Evolutionary conservation across 2,329 filamentous ascomycete genomes (phyloP).

Genomic region (Sphaerostilbella broomeana): DNA sequence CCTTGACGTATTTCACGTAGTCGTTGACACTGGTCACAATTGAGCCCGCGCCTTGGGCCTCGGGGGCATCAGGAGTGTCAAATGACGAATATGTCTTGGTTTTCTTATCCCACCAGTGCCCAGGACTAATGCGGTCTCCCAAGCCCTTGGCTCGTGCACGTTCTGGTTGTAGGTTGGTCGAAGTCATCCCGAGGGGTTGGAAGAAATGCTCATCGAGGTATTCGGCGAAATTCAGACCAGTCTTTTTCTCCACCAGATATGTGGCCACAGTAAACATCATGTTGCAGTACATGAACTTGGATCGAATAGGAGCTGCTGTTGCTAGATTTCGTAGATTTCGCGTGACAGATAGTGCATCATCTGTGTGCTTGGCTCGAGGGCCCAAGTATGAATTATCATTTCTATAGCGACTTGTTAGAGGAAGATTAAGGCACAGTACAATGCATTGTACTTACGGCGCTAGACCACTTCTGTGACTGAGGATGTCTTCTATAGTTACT

Average conservation of each 20-base stretch:
- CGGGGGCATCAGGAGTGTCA: slow-evolving; percentile 16
- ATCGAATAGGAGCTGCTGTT: slow-evolving; percentile 18
- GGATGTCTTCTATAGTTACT: slow-evolving; percentile 21
- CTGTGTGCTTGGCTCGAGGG: slow-evolving; percentile 13
- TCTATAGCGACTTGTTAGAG: slow-evolving; percentile 9
- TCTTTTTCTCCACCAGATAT: slow-evolving; percentile 20
- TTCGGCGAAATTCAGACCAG: slow-evolving; percentile 15
- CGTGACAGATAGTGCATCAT: slow-evolving; percentile 20
- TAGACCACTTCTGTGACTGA: slow-evolving; percentile 23
- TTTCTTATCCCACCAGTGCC: slow-evolving; percentile 17
- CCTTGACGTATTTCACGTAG: slow-evolving; percentile 24
- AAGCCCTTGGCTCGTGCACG: slow-evolving; percentile 16
- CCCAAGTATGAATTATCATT: slow-evolving; percentile 22
- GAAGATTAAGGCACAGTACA: background rate
- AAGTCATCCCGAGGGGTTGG: slow-evolving; percentile 21
- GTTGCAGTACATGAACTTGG: slow-evolving; percentile 22
- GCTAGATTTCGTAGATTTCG: slow-evolving; percentile 24
- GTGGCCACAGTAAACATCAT: slow-evolving; percentile 24
- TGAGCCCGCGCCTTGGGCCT: slow-evolving; percentile 26
- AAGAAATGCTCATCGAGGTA: slow-evolving; percentile 21
- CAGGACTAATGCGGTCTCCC: slow-evolving; percentile 16
- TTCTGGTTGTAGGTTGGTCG: slow-evolving; percentile 20
- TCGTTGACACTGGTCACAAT: slow-evolving; percentile 24
- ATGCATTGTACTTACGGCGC: slow-evolving; percentile 13
- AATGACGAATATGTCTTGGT: slow-evolving; percentile 4